Evolutionary conservation across 2,329 filamentous ascomycete genomes (phyloP).

Genomic region (Hortaea werneckii): DNA sequence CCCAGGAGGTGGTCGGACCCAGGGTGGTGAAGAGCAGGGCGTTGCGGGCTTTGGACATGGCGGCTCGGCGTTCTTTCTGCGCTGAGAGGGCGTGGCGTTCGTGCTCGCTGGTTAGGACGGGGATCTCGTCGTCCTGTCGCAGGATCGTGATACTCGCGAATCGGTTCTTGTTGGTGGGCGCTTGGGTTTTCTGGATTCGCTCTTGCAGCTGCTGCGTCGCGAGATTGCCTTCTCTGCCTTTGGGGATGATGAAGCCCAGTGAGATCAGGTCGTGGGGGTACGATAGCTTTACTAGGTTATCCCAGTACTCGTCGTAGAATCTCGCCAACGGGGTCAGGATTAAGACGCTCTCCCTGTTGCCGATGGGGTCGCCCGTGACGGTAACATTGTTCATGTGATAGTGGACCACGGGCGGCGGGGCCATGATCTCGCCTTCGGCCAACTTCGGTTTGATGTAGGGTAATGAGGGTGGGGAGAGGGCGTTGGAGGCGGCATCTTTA

Average conservation of each 20-base stretch:
- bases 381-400: slow-evolving; percentile 96
- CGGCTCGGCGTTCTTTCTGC: slow-evolving; percentile 74
- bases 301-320: slow-evolving; percentile 94
- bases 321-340: slow-evolving; percentile 86
- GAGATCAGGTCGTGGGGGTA: slow-evolving; percentile 95
- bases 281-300: slow-evolving; percentile 70
- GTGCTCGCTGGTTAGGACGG: slow-evolving; percentile 67
- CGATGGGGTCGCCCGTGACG: slow-evolving; percentile 62
- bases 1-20: slow-evolving; percentile 85
- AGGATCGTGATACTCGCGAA: slow-evolving; percentile 93
- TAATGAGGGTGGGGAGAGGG: slow-evolving; percentile 62
- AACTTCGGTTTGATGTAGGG: slow-evolving; percentile 60
- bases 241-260: slow-evolving; percentile 90
- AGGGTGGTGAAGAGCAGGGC: slow-evolving; percentile 91
- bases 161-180: slow-evolving; percentile 65
- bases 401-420: slow-evolving; percentile 76
- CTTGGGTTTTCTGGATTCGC: slow-evolving; percentile 76
- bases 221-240: slow-evolving; percentile 81
- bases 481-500: slow-evolving; percentile 52
- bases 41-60: slow-evolving; percentile 90
- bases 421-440: slow-evolving; percentile 41
- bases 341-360: slow-evolving; percentile 74
- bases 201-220: slow-evolving; percentile 76
- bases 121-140: slow-evolving; percentile 85
- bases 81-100: slow-evolving; percentile 88